These are phyloP conservation scores for Solanum tacnaense DNA, from an alignment of 257 asterid species.

Conservation along the genomic window DNA sequence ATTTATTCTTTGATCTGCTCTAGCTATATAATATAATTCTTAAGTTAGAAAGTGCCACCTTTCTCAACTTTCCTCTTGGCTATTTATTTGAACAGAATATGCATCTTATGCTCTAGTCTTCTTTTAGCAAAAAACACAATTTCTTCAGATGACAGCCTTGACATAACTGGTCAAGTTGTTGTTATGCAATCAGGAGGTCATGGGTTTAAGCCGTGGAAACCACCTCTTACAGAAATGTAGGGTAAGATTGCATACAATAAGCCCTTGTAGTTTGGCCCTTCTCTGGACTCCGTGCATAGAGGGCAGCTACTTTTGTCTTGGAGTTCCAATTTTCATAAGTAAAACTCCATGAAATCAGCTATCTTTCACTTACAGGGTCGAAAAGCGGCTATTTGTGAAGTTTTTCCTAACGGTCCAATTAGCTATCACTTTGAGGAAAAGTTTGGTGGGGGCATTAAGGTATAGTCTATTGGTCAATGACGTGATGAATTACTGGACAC, in stretches of 20 bases:
- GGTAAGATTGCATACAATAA: background rate
- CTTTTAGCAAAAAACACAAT: background rate
- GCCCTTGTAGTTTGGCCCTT: background rate
- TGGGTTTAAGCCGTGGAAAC: background rate
- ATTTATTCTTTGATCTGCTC: background rate
- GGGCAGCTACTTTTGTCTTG: background rate
- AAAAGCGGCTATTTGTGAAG: background rate
- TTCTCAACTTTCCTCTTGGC: background rate
- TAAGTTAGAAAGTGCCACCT: background rate
- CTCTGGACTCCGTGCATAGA: too few species aligned
- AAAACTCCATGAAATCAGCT: background rate
- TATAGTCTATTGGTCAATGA: background rate
- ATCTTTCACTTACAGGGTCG: too few species aligned
- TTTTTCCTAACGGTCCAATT: background rate
- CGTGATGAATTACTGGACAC: too few species aligned
- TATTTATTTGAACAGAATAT: background rate
- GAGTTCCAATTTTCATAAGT: background rate
- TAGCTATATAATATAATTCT: background rate
- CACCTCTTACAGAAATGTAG: background rate
- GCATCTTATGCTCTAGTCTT: background rate
- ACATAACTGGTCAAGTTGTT: background rate
- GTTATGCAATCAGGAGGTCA: background rate
- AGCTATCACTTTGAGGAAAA: too few species aligned
- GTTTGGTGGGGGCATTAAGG: too few species aligned
- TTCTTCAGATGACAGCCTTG: background rate